These are phyloP conservation scores for Alternaria ethzedia DNA, from an alignment of 2,329 filamentous ascomycete species.

Conservation along the genomic window DNA sequence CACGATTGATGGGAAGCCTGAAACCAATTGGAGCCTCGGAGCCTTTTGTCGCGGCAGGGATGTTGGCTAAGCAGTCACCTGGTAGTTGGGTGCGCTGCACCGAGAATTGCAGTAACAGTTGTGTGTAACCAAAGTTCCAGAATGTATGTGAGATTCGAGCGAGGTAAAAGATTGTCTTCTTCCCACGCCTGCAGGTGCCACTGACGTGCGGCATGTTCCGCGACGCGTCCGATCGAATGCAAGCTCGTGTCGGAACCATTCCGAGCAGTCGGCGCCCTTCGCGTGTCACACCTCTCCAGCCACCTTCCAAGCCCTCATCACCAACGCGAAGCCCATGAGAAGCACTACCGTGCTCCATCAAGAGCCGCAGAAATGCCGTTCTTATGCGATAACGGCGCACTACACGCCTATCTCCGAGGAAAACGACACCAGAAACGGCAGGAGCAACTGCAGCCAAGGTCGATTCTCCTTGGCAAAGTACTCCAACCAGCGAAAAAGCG, in stretches of 20 bases:
- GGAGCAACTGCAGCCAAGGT: conserved; percentile 18
- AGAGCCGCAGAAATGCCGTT: background rate
- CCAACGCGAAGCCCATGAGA: background rate
- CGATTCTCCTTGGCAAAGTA: conserved; percentile 23
- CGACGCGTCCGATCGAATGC: background rate
- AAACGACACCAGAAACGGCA: conserved; percentile 17
- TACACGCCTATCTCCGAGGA: background rate
- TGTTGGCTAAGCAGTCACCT: background rate
- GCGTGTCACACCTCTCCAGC: background rate
- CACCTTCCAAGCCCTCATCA: background rate
- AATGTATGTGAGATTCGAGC: background rate
- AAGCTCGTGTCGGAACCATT: background rate
- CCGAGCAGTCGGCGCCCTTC: background rate
- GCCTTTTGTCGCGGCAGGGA: background rate
- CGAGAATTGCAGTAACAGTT: background rate
- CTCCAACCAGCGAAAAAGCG: conserved; percentile 18
- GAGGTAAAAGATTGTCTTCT: background rate
- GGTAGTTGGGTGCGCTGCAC: background rate
- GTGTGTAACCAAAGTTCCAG: background rate
- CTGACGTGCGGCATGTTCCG: background rate
- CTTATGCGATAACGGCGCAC: conserved; percentile 1
- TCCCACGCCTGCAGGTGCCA: background rate
- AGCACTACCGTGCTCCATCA: background rate
- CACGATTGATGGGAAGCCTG: background rate
- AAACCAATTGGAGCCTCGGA: background rate